Evolutionary conservation across 495 filamentous ascomycete species (phyloP), one percentile per base, ranked within the genome.

Genomic region (Parmelia sp.): DNA sequence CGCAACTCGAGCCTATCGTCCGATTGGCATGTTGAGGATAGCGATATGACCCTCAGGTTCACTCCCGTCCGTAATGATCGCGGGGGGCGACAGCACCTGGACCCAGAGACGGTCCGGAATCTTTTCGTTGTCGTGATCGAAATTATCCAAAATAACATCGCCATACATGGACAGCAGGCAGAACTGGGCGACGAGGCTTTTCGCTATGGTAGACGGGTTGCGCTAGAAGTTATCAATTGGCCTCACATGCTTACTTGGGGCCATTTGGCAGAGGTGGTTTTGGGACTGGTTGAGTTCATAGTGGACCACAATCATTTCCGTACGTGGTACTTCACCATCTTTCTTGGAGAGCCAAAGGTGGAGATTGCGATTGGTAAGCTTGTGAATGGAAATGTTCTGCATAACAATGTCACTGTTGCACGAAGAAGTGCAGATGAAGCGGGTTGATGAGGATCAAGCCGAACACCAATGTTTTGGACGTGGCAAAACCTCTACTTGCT

Each of bases 201-300:
- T n/a, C 51, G 29, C 51, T 55, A 31, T 11, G 51, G 51, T 29
- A 55, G 29, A 21, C 17, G 31, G 27, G 51, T 55, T 10, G 29
- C 33, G 27, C 51, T 55, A 17, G 29, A 55, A 33, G 51, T 55
- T 29, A 55, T 55, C 17, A 55, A 55, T 55, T 17, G 5, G 27
- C 51, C 51, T 21, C 8, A 19, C 6, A 33, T 55, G 51, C 29
- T 55, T 31, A 55, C 51, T 21, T 55, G 51, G 51, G 29, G 17
- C 21, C 27, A 55, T 10, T 11, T 55, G 0, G 51, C 27, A 33
- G 6, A 4, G 15, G 27, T 55, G 29, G 29, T 55, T 33, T 35
- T 55, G 51, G 51, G 51, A 33, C 51, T 55, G 27, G 8, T 55
- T 14, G 51, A 55, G 19, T 55, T 8, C 51, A 55, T 55, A 29